These are phyloP conservation scores for Xylariales sp. DNA, from an alignment of 2,329 filamentous ascomycete genomes.

Conservation along the genomic window DNA sequence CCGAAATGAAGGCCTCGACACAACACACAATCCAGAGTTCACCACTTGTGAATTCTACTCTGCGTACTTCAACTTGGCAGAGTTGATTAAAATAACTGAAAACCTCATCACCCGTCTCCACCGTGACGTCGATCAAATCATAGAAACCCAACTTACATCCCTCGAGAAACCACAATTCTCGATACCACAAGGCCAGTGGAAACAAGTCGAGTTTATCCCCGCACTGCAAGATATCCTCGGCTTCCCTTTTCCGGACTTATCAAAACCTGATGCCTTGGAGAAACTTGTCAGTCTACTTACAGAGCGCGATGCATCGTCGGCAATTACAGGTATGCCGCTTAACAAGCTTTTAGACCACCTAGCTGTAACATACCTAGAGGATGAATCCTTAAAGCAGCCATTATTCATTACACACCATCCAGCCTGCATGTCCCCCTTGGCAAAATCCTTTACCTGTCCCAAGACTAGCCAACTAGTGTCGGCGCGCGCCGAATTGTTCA, in stretches of 20 bases:
- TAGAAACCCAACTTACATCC: conserved; percentile 56
- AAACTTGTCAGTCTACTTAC: conserved; percentile 65
- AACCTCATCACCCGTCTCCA: conserved; percentile 72
- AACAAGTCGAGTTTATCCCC: conserved; percentile 82
- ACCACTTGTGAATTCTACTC: conserved; percentile 98
- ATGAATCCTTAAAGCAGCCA: conserved; percentile 72
- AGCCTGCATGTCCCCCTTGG: conserved; percentile 87
- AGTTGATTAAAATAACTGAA: conserved; percentile 82
- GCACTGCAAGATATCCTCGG: conserved; percentile 77
- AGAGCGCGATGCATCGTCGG: conserved; percentile 73
- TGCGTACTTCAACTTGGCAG: conserved; percentile 80
- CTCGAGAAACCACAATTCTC: conserved; percentile 62
- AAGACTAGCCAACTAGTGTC: conserved; percentile 77
- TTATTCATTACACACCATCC: conserved; percentile 93
- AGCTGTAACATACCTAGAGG: conserved; percentile 80
- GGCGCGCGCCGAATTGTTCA: conserved; percentile 86
- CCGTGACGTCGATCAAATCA: conserved; percentile 60
- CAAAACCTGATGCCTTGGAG: conserved; percentile 64
- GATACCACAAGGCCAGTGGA: conserved; percentile 67
- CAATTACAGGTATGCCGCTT: conserved; percentile 65
- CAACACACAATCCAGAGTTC: conserved; percentile 96
- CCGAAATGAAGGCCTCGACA: conserved; percentile 91
- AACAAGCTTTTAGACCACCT: conserved; percentile 82
- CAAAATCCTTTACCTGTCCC: conserved; percentile 84
- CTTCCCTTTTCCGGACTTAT: conserved; percentile 73